Conservation (phyloP, 1,139 yeast genomes). For the Geotrichum macrosporum region DNA sequence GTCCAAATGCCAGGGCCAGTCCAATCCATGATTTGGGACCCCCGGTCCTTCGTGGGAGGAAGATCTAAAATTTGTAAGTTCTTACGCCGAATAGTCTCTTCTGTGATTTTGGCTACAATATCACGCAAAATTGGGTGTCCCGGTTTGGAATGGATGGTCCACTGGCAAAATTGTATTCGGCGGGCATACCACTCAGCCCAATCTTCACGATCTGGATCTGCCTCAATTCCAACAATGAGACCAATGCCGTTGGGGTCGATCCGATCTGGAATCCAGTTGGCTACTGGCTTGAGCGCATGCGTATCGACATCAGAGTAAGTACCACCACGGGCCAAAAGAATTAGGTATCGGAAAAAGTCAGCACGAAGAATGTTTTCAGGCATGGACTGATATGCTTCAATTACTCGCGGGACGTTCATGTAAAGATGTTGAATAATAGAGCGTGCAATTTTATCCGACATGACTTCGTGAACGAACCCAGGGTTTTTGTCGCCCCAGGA, state of each 20-base stretch:
- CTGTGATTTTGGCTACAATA: conserved; percentile 73
- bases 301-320: conserved; percentile 91
- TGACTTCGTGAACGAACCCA: conserved; percentile 62
- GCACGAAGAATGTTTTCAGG: conserved; percentile 80
- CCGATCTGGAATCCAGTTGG: conserved; percentile 55
- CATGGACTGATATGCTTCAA: conserved; percentile 67
- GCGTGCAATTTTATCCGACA: conserved; percentile 66
- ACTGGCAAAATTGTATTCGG: conserved; percentile 71
- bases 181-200: conserved; percentile 71
- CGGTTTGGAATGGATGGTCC: conserved; percentile 74
- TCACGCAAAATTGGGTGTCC: conserved; percentile 92
- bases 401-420: conserved; percentile 69
- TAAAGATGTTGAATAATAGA: conserved; percentile 60
- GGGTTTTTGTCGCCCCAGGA: conserved; percentile 62
- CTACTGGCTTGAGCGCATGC: conserved; percentile 52
- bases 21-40: conserved; percentile 86
- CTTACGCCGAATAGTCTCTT: conserved; percentile 55
- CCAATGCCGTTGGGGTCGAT: conserved; percentile 48
- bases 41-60: conserved; percentile 40
- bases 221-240: conserved; percentile 79
- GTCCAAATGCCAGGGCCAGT: conserved; percentile 97
- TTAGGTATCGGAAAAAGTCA: conserved; percentile 83
- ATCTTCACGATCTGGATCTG: conserved; percentile 80
- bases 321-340: conserved; percentile 86
- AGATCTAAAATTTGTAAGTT: conserved; percentile 49